These are phyloP conservation scores for Halophytophthora batemanensis DNA, from an alignment of 352 stramenopile genomes.

Conservation along the genomic window DNA sequence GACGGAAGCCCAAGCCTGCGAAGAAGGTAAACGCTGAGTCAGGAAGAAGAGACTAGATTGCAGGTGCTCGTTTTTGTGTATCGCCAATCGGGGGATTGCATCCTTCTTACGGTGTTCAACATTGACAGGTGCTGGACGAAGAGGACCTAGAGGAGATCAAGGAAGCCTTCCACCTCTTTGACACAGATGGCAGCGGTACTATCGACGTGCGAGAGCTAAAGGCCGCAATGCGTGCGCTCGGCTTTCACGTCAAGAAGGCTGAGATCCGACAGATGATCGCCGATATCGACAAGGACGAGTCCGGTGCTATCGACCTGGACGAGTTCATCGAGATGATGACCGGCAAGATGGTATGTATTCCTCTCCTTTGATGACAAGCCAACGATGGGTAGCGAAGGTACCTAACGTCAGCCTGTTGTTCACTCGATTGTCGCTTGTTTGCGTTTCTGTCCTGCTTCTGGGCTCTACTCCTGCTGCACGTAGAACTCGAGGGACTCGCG, in stretches of 20 bases:
- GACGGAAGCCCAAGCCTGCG: slow-evolving; percentile 50
- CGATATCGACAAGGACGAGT: slow-evolving; percentile 94
- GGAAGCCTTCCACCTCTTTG: slow-evolving; percentile 94
- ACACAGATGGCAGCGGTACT: slow-evolving; percentile 86
- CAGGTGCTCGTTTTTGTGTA: background rate
- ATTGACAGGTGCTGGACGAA: slow-evolving; percentile 75
- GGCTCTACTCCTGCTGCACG: background rate
- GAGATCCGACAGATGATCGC: slow-evolving; percentile 92
- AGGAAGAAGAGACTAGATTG: background rate
- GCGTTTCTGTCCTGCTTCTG: too few species aligned
- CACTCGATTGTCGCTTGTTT: background rate
- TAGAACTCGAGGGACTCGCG: slow-evolving; percentile 82
- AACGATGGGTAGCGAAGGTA: background rate
- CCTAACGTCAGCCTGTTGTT: background rate
- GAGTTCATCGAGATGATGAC: slow-evolving; percentile 96
- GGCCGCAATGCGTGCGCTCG: slow-evolving; percentile 91
- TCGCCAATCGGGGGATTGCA: background rate
- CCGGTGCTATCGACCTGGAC: slow-evolving; percentile 84
- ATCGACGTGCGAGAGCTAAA: slow-evolving; percentile 95
- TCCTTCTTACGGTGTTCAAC: background rate
- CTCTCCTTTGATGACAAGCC: background rate
- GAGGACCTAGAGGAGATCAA: slow-evolving; percentile 93
- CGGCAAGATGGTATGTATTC: slow-evolving; percentile 80
- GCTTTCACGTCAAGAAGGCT: slow-evolving; percentile 92
- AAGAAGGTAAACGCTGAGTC: slow-evolving; percentile 47